Base-by-base conservation (phyloP, 169 alveolate species). In the Plasmodium cynomolgi region DNA sequence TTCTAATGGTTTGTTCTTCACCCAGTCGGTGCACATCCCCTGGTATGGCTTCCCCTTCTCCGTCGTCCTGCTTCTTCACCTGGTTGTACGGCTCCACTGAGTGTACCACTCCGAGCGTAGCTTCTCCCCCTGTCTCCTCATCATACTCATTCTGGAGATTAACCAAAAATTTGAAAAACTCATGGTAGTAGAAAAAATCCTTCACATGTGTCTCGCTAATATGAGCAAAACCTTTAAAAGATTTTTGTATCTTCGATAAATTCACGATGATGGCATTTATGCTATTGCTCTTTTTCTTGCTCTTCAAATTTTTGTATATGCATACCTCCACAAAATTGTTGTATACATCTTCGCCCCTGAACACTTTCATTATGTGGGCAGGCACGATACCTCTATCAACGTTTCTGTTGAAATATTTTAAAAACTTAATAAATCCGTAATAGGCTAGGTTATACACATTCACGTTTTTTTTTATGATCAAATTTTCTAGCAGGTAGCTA, bases 231-330 rank as follows among this genome's bases (percentile, higher is more conserved):
- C 94, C 94, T 3, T 90, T 90, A 47, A 90, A 90, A 3, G 88
- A 68, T 71, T 90, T 90, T 37, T 90, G 91, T 23, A 90, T 62
- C 47, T 90, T 90, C 56, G 91, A 90, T 26, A 90, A 80, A 33
- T 90, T 90, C 39, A 90, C 74, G 20, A 90, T 90, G 34, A 90
- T 90, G n/a, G 94, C 88, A 90, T 90, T 90, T 71, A 90, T 62
- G 71, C 90, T 90, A 17, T 90, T 90, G 31, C 58, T 90, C 73
- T 90, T 90, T 79, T 90, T 90, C 75, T 90, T 90, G 75, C 90
- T 90, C 74, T 90, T 90, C 58, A 90, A 47, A 90, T 90, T 90
- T 81, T 90, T 90, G 54, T 90, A 90, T 80, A 90, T 90, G 47
- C 94, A 90, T 29, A 90, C 83, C 44, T 90, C 91, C 15, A 74